A percentile compares a stretch with the other conserved stretches of the same genome.
These are phyloP conservation scores for Simmondsia chinensis DNA, from an alignment of 148 eudicot species.

Conservation along the genomic window DNA sequence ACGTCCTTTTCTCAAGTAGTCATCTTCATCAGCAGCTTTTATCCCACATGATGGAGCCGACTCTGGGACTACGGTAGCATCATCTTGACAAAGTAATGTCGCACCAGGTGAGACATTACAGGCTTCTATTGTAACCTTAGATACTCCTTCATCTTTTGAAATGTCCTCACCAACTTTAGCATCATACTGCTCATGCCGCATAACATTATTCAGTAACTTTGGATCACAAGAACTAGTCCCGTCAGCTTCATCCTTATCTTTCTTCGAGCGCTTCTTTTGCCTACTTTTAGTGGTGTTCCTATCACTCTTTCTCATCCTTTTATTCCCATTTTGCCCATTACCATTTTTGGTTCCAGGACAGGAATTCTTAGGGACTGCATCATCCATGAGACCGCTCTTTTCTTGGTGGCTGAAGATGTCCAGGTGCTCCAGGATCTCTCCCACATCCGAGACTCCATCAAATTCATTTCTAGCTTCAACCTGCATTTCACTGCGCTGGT, in stretches of 20 bases:
- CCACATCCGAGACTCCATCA: constrained; percentile 5
- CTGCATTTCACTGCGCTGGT: constrained; percentile 18
- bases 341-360: constrained; percentile 11
- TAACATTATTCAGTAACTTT: constrained; percentile 6
- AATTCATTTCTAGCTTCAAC: constrained; percentile 21
- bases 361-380: constrained; percentile 1
- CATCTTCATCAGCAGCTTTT: not conserved
- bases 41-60: not conserved
- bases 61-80: constrained; percentile 4
- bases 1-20: not conserved
- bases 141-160: too few relatives aligned
- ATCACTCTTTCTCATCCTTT: constrained; percentile 24
- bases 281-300: constrained; percentile 16
- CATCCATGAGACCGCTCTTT: constrained; percentile 5
- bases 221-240: constrained; percentile 4
- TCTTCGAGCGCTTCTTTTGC: constrained; percentile 26
- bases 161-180: too few relatives aligned
- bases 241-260: constrained; percentile 4
- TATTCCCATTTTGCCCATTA: constrained; percentile 4
- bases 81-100: too few relatives aligned
- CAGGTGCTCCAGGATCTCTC: constrained; percentile 5
- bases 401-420: constrained; percentile 8
- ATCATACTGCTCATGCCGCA: too few relatives aligned
- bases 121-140: too few relatives aligned
- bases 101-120: too few relatives aligned